These are phyloP conservation scores for Paraconiothyrium sp. DNA, from an alignment of 2,329 filamentous ascomycete genomes.

Conservation along the genomic window DNA sequence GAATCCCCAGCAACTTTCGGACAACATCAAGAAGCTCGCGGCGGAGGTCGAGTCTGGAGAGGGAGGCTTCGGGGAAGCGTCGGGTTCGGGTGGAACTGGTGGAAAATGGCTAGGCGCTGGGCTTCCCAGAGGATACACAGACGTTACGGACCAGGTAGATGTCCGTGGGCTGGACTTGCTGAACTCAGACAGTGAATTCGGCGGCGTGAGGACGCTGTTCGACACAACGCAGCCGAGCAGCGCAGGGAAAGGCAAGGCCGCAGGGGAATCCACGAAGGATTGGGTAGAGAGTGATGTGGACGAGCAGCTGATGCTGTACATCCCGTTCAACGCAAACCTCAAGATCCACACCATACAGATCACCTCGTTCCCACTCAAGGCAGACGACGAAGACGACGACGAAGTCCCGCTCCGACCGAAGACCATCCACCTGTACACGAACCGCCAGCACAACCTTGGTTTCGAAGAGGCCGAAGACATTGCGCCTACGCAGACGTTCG, in stretches of 20 bases:
- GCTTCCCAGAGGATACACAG: constrained; percentile 80
- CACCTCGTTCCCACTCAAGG: constrained; percentile 75
- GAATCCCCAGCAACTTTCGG: constrained; percentile 74
- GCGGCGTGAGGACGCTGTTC: constrained; percentile 78
- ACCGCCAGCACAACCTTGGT: constrained; percentile 87
- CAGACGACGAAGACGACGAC: constrained; percentile 67
- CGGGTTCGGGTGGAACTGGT: constrained; percentile 54
- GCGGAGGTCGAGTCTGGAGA: constrained; percentile 66
- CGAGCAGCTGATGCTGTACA: constrained; percentile 92
- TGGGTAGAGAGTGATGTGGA: constrained; percentile 98
- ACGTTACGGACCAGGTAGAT: constrained; percentile 86
- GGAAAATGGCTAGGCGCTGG: constrained; percentile 76
- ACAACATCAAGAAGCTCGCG: constrained; percentile 75
- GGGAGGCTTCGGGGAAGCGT: constrained; percentile 53
- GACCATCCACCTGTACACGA: constrained; percentile 85
- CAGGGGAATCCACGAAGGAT: constrained; percentile 69
- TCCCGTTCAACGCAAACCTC: constrained; percentile 86
- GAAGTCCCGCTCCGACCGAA: constrained; percentile 82
- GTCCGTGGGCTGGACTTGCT: constrained; percentile 82
- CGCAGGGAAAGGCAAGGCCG: constrained; percentile 62
- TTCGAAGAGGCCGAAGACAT: constrained; percentile 95
- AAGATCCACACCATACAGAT: constrained; percentile 91
- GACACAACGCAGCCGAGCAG: constrained; percentile 71
- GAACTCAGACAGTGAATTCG: constrained; percentile 83
- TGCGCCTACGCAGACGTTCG: constrained; percentile 80